Evolutionary conservation across 2,329 filamentous ascomycete genomes (phyloP), one percentile per base, ranked within the genome.

Genomic region (Endocalyx cinctus): DNA sequence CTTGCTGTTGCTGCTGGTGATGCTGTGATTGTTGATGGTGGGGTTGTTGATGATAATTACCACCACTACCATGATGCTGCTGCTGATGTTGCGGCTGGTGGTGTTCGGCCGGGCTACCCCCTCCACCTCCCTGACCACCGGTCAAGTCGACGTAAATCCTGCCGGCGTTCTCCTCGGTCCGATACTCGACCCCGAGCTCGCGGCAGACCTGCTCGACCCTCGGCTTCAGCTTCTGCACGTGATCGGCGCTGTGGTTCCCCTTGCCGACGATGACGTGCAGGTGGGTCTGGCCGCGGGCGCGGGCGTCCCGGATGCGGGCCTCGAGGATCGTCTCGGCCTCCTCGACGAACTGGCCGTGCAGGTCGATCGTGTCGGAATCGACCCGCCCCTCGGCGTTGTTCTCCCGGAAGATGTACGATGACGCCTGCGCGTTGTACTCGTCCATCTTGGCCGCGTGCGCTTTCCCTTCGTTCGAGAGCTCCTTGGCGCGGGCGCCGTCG

Each of bases 191-290:
- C 0, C 89, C 87, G 27, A 94, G 63, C 57, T 96, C 84, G 30
- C 69, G 74, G 61, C 90, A 95, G 30, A 97, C 70, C 57, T 85
- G 74, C 65, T 97, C 89, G 27, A 97, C 87, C 41, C 85, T 75
- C n/a, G 92, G 92, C 66, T 94, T 96, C 61, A 98, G 81, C 70
- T 92, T 96, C 62, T 95, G 87, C 16, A 97, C 73, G 52, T 92
- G 84, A 45, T 81, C 76, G 8, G 65, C 68, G 31, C 80, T 87
- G 65, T 98, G 92, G 59, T 94, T 92, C 4, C 92, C 92, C 63
- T 90, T 94, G 53, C 92, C 92, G 18, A 97, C 90, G 52, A 98
- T 96, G 25, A 94, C 89, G 64, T 95, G 88, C 35, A 98, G 67
- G 64, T 95, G 87, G 14, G 69, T 77, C 65, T 94, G 83, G 1